These are phyloP conservation scores for Orbilia ellipsospora DNA, from an alignment of 2,329 filamentous ascomycete genomes.

Conservation along the genomic window DNA sequence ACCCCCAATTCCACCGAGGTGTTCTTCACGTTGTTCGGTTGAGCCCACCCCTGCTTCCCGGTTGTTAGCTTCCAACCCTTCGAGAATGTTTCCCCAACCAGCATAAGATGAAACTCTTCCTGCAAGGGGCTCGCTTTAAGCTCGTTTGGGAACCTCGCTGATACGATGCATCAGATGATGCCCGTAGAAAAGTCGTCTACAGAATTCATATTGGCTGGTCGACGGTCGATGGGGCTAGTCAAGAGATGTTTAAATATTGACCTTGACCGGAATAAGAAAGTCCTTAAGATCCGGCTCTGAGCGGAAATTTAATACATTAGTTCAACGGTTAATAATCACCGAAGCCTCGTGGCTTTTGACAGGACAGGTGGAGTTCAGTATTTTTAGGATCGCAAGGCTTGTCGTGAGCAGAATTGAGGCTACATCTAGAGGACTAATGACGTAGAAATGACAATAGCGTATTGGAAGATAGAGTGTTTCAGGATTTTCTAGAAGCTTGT, in stretches of 20 bases:
- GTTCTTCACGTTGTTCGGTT: conserved; percentile 26
- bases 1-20: background rate
- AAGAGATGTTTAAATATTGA: background rate
- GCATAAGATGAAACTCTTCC: conserved; percentile 41
- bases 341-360: background rate
- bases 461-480: conserved; percentile 40
- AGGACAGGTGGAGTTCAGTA: conserved; percentile 3
- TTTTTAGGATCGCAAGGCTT: conserved; percentile 14
- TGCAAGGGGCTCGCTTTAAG: conserved; percentile 31
- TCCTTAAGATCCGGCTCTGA: background rate
- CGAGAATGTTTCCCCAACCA: conserved; percentile 50
- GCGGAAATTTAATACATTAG: conserved; percentile 11
- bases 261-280: background rate
- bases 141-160: too few relatives aligned
- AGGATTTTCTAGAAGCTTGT: conserved; percentile 52
- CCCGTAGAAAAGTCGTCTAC: conserved; percentile 47
- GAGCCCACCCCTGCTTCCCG: conserved; percentile 33
- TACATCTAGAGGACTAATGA: conserved; percentile 31
- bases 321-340: background rate
- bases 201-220: too few relatives aligned
- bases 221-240: background rate
- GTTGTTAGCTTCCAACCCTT: conserved; percentile 50
- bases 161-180: conserved; percentile 65
- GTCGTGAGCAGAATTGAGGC: background rate
- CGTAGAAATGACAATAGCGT: conserved; percentile 21